Base-by-base conservation (phyloP, 1,139 yeast genomes). In the Debaryomycetaceae sp. region DNA sequence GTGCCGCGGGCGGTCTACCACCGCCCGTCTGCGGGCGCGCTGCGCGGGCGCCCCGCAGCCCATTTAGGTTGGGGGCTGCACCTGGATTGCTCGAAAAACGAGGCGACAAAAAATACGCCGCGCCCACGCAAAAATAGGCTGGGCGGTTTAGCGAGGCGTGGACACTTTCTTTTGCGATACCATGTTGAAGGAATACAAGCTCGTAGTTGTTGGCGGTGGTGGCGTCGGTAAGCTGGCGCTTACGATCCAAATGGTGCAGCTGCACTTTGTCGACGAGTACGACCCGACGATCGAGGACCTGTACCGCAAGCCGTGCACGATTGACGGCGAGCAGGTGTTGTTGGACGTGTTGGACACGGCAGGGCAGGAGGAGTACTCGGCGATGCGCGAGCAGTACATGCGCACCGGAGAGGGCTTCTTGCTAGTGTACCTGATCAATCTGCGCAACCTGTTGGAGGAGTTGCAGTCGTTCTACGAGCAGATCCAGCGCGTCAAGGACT, bases 221-320 rank as follows among this genome's bases (percentile, higher is more conserved):
- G 96, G 96, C 58, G 97, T 91, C 38, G 98, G 98, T 61, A 91
- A 91, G 58, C 84, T 95, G 8, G 97, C 97, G 7, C 66, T 89
- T 42, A 89, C 96, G 33, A 88, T 89, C 43, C 94, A 88, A 57
- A 67, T 82, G 47, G 85, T 88, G 39, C 96, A 88, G 55, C 78
- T 88, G 34, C 95, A 86, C 55, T 89, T 89, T 53, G 95, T 89
- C 24, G 95, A 86, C 54, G 96, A 91, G 47, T 91, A 91, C 49
- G 97, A 93, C 60, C 98, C 98, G 11, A 91, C 98, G 13, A 91
- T 91, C 49, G 98, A 91, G 59, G 98, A 75, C 49, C 70, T 78
- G 12, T 75, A 75, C 54, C 55, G 78, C 38, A 75, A 75, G 44
- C 75, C 69, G 39, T 71, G 78, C 45, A 65, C 61, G 29, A 69